These are phyloP conservation scores for Rhynchosporium agropyri DNA, from an alignment of 2,329 filamentous ascomycete genomes.

Conservation along the genomic window DNA sequence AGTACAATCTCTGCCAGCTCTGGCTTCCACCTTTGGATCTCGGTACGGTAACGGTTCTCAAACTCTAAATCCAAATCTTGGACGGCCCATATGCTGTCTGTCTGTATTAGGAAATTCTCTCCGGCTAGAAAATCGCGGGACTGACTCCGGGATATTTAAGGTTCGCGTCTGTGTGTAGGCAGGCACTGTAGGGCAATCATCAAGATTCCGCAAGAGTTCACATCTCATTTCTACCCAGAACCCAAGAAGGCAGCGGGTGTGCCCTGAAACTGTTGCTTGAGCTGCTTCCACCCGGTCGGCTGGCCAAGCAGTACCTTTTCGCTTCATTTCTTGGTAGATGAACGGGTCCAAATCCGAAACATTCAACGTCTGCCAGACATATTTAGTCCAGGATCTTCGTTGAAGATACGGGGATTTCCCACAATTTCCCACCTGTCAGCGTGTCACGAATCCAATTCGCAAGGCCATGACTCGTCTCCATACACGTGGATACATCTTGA, in stretches of 20 bases:
- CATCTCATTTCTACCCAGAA: no score
- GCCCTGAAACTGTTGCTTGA: neutral
- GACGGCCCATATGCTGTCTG: neutral
- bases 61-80: slow-evolving; percentile 2
- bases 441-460: neutral
- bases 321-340: neutral
- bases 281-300: neutral
- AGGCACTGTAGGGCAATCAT: neutral
- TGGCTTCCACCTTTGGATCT: neutral
- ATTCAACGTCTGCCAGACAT: slow-evolving; percentile 2
- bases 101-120: slow-evolving; percentile 3
- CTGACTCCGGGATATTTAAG: neutral
- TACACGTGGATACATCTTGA: slow-evolving; percentile 4
- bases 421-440: neutral
- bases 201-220: neutral
- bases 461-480: neutral
- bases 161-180: neutral
- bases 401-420: slow-evolving; percentile 2
- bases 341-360: neutral
- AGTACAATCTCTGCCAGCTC: neutral
- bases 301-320: neutral
- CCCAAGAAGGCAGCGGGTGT: neutral
- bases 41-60: slow-evolving; percentile 1
- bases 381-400: neutral
- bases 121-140: neutral